Base-by-base conservation (phyloP, 352 stramenopile species). In the Globisporangium sylvaticum region DNA sequence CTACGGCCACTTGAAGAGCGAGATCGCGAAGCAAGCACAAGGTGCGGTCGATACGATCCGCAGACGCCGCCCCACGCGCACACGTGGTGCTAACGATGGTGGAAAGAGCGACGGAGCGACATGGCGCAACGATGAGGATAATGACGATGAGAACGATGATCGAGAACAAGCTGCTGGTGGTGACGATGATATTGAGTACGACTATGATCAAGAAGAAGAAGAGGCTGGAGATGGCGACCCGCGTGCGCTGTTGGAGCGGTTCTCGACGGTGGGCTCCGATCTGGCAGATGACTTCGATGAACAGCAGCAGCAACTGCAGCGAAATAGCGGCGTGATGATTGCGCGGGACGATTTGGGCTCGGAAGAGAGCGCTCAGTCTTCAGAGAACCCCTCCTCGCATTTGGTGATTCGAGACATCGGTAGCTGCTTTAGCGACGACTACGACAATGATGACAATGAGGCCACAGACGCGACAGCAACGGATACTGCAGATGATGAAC, bases 331-430 rank as follows among this genome's bases (percentile, higher is more conserved):
- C 31, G 27, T 31, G 4, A 10, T 22, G 42, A 3, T 0, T 50
- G 18, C 42, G 46, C 57, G 27, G 5, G 59, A 59, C 31, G 58
- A 60, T 24, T 46, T 24, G 1, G 46, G 20, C 24, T 63, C 39
- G 4, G 56, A 62, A 37, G 32, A 37, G 15, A 60, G 39, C 44
- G 20, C 20, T 20, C 42, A 15, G 52, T 61, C 65, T 6, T 27
- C 52, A 1, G 65, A 55, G 4, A 62, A 66, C 14, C 34, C 71
- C 22, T 57, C 54, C 2, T 6, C 69, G 52, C 71, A 55, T 3
- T 75, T 88, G 62, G 53, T 75, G 14, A 72, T 88, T 12, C 73
- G 70, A 37, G 80, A 88, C 67, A 69, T 84, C 10, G 78, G 66
- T 31, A 80, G 74, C n/a, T 52, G 12, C 9, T 44, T n/a, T 20